A percentile compares a stretch with the other conserved stretches of the same genome.
These are phyloP conservation scores for Aureobasidium subglaciale DNA, from an alignment of 2,329 filamentous ascomycete genomes.

Conservation along the genomic window DNA sequence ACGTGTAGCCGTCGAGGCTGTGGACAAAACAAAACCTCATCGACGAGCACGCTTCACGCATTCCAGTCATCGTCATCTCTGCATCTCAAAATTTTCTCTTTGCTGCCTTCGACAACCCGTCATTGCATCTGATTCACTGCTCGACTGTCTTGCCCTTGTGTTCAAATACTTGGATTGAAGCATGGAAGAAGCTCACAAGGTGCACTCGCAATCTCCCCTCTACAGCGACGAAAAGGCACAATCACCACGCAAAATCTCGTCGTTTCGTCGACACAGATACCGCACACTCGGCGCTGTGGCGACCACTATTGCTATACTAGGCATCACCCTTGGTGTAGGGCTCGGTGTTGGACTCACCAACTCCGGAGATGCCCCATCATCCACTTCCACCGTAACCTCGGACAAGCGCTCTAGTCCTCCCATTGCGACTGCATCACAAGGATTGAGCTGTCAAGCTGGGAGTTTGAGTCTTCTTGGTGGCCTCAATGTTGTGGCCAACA, in stretches of 20 bases:
- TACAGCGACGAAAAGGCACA: neutral
- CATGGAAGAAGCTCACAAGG: neutral
- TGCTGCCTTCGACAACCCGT: no score
- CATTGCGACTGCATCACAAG: slow-evolving; percentile 1
- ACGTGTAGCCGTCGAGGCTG: neutral
- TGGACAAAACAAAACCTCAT: neutral
- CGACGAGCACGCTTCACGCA: neutral
- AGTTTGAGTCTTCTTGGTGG: neutral
- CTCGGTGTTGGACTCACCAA: slow-evolving; percentile 14
- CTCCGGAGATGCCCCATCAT: neutral
- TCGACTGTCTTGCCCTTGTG: neutral
- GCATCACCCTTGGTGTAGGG: slow-evolving; percentile 17
- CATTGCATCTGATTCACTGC: neutral
- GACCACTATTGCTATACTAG: slow-evolving; percentile 13
- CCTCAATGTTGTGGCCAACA: neutral
- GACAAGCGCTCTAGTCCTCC: neutral
- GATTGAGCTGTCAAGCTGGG: neutral
- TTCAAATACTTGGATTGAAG: neutral
- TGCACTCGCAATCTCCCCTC: neutral
- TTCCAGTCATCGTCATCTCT: neutral
- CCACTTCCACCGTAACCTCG: neutral
- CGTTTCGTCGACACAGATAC: neutral
- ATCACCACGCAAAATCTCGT: neutral
- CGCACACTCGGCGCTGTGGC: slow-evolving; percentile 4
- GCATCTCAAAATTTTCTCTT: neutral